Percentiles rank a stretch among this genome's conserved stretches.
phyloP scores from a whole-genome alignment of 1,139 yeast species.

The Yamadazyma jaroonii region DNA sequence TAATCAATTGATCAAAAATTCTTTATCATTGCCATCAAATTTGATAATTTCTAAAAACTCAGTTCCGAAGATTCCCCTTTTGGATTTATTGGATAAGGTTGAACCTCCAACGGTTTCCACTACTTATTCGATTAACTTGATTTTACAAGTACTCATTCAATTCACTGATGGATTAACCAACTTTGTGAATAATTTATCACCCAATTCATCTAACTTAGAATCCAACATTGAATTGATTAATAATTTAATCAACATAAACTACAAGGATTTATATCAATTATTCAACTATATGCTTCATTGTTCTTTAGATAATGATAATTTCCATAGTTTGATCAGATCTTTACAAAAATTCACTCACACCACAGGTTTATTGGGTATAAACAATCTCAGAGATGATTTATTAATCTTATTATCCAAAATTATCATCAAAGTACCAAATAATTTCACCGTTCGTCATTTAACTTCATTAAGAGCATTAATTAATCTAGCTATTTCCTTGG shows the following conservation, averaged over 20 bases:
- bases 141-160: conserved; percentile 50
- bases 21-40: conserved; percentile 6
- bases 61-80: conserved; percentile 49
- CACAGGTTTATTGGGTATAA: conserved; percentile 67
- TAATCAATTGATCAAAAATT: conserved; percentile 32
- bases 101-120: conserved; percentile 64
- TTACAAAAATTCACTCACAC: conserved; percentile 81
- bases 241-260: conserved; percentile 39
- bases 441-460: conserved; percentile 59
- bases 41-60: conserved; percentile 17
- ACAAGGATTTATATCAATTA: conserved; percentile 45
- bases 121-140: conserved; percentile 61
- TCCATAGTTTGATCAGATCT: conserved; percentile 64
- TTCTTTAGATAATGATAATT: conserved; percentile 62
- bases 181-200: conserved; percentile 45
- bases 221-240: conserved; percentile 37
- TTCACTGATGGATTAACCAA: conserved; percentile 70
- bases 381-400: conserved; percentile 57
- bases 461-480: conserved; percentile 77
- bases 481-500: conserved; percentile 75
- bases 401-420: conserved; percentile 56
- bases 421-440: conserved; percentile 29
- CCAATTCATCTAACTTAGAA: conserved; percentile 24
- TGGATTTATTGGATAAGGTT: conserved; percentile 75
- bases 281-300: conserved; percentile 59